Evolutionary conservation across 345 rosid species (phyloP), one percentile per base, ranked within the genome.

Genomic region (Pugionium cornutum): DNA sequence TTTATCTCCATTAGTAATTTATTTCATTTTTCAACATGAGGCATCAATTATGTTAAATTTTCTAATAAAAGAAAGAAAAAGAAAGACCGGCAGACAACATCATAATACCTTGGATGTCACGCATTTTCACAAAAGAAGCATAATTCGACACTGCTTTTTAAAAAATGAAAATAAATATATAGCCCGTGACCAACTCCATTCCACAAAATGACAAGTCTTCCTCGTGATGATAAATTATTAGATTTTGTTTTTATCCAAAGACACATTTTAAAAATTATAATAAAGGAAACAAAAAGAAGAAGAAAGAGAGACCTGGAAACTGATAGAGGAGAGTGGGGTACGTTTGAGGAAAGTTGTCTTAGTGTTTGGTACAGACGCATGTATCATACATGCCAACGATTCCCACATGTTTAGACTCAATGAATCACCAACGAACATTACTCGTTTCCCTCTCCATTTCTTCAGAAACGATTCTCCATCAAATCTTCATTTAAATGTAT

Each of bases 371-470:
- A 87, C 85, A 79, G 82, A 86, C 28, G 92, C 51, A 53, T 86
- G 78, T 58, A 92, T 72, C 92, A 92, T 69, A 74, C 98, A 92
- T 31, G 82, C 74, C 26, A 92, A 71, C 9, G 98, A 92, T 74
- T 79, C 77, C 89, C 88, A 89, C 73, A 87, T 91, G 80, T 92
- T 89, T 55, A 70, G 64, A 78, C 92, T 89, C 77, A 92, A 82
- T 61, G 98, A 92, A 80, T 92, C 98, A 3, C 98, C 98, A 43
- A 92, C 98, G 61, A 92, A 92, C 98, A n/a, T n/a, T n/a, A n/a
- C n/a, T n/a, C n/a, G n/a, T n/a, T n/a, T n/a, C n/a, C n/a, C n/a
- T n/a, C n/a, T 82, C 89, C 86, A 85, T 77, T 73, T 92, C 64
- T 52, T 70, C 75, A 89, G 51, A 64, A 92, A 80, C 42, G 85